Evolutionary conservation across 2,329 filamentous ascomycete genomes (phyloP).

Genomic region (Grosmannia penicillata): DNA sequence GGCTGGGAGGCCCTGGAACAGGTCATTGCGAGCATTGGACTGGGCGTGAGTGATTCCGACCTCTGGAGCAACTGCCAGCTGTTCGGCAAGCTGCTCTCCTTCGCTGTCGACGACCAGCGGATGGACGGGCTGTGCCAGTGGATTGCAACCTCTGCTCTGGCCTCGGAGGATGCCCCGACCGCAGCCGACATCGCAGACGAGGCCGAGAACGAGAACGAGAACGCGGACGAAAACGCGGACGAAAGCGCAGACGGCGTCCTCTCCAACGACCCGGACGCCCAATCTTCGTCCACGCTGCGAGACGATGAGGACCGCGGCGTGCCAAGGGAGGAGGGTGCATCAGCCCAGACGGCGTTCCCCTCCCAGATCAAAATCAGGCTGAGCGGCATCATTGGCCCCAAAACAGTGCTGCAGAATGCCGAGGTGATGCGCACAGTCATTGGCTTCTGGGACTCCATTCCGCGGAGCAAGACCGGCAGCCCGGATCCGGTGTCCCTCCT

Average conservation of each 20-base stretch:
- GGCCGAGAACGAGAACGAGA: background rate
- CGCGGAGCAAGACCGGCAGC: slow-evolving; percentile 23
- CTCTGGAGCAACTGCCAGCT: slow-evolving; percentile 54
- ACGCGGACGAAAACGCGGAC: too few relatives aligned
- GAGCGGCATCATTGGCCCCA: slow-evolving; percentile 32
- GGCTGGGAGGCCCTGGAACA: slow-evolving; percentile 70
- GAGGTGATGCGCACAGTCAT: slow-evolving; percentile 49
- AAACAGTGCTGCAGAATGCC: slow-evolving; percentile 40
- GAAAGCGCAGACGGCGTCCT: too few relatives aligned
- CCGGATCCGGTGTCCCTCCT: slow-evolving; percentile 42
- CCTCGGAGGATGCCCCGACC: background rate
- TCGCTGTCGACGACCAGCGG: slow-evolving; percentile 65
- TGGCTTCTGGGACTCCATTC: slow-evolving; percentile 49
- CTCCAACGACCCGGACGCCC: too few relatives aligned
- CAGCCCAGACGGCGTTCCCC: too few relatives aligned
- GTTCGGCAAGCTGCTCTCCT: slow-evolving; percentile 69
- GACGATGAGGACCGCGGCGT: too few relatives aligned
- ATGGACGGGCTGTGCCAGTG: slow-evolving; percentile 54
- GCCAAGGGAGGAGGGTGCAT: too few relatives aligned
- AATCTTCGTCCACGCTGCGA: too few relatives aligned
- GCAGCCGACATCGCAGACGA: background rate
- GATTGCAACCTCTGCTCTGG: slow-evolving; percentile 18
- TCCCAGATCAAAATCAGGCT: slow-evolving; percentile 23
- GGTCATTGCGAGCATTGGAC: slow-evolving; percentile 51
- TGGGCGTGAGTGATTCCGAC: slow-evolving; percentile 52